Percentiles rank a stretch among this genome's conserved stretches.
phyloP scores from a whole-genome alignment of 2,329 filamentous ascomycete genomes.

The Colletotrichum sojae region DNA sequence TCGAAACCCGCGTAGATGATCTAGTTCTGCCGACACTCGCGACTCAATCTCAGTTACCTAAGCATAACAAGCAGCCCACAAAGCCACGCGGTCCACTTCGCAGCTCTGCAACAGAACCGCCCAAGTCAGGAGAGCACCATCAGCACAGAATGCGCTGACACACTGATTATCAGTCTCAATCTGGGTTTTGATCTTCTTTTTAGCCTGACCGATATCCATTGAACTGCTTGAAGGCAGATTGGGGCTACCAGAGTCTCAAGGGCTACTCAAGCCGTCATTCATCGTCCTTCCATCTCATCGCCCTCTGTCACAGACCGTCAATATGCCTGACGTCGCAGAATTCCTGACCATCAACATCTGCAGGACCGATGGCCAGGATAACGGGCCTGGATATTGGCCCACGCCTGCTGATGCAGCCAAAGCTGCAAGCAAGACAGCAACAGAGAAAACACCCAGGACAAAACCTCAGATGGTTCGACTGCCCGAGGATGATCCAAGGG shows the following conservation, averaged over 20 bases:
- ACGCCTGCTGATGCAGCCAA: slow-evolving; percentile 51
- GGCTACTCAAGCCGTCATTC: neutral
- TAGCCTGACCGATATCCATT: neutral
- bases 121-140: slow-evolving; percentile 6
- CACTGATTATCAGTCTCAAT: neutral
- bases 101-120: slow-evolving; percentile 18
- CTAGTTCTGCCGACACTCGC: neutral
- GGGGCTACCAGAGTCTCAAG: neutral
- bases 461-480: slow-evolving; percentile 61
- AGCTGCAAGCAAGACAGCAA: slow-evolving; percentile 53
- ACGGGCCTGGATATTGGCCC: slow-evolving; percentile 60
- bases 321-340: slow-evolving; percentile 30
- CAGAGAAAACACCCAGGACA: slow-evolving; percentile 54
- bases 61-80: slow-evolving; percentile 25
- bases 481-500: slow-evolving; percentile 59
- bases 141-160: slow-evolving; percentile 31
- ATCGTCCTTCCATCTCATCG: neutral
- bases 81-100: slow-evolving; percentile 32
- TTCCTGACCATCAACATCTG: slow-evolving; percentile 52
- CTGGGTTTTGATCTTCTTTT: neutral
- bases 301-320: neutral
- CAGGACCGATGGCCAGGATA: slow-evolving; percentile 62
- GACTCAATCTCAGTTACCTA: neutral
- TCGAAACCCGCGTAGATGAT: neutral
- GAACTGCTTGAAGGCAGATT: no score